These are phyloP conservation scores for Pyrrhoderma noxium DNA, from an alignment of 1,284 basidiomycete genomes.

Conservation along the genomic window DNA sequence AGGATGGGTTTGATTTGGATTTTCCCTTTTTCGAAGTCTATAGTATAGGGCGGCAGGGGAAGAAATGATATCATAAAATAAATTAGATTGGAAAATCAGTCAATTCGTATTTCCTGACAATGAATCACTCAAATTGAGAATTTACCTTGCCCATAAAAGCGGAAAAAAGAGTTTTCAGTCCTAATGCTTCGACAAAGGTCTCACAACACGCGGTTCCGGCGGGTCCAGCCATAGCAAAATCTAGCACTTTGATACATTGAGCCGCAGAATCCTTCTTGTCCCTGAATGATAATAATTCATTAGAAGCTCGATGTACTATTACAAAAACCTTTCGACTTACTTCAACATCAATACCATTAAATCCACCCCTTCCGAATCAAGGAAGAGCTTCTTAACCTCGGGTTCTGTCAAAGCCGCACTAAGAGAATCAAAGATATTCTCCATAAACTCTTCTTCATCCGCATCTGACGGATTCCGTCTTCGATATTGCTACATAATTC, in stretches of 20 bases:
- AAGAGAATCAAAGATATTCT: constrained; percentile 87
- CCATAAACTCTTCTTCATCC: constrained; percentile 96
- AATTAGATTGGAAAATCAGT: background rate
- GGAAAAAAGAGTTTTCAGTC: constrained; percentile 84
- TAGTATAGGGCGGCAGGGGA: too few relatives aligned
- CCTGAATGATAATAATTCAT: constrained; percentile 34
- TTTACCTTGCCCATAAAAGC: constrained; percentile 89
- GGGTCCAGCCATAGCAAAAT: constrained; percentile 83
- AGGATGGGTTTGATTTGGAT: constrained; percentile 50
- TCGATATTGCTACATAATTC: constrained; percentile 67
- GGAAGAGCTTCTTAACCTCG: constrained; percentile 73
- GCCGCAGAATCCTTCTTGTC: constrained; percentile 77
- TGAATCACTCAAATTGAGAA: background rate
- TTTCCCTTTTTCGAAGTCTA: constrained; percentile 58
- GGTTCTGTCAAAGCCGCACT: constrained; percentile 77
- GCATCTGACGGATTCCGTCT: constrained; percentile 73
- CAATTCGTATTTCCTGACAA: background rate
- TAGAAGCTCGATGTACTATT: constrained; percentile 7
- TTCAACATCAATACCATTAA: constrained; percentile 96
- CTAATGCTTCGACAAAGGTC: constrained; percentile 81
- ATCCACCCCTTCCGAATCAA: constrained; percentile 90
- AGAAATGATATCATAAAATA: background rate
- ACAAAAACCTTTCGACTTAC: constrained; percentile 39
- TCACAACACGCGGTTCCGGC: constrained; percentile 74
- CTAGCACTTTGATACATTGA: constrained; percentile 82